A percentile compares a stretch with the other conserved stretches of the same genome.
Conservation (phyloP, 2,329 filamentous ascomycete genomes). For the Pezicula radicicola region DNA sequence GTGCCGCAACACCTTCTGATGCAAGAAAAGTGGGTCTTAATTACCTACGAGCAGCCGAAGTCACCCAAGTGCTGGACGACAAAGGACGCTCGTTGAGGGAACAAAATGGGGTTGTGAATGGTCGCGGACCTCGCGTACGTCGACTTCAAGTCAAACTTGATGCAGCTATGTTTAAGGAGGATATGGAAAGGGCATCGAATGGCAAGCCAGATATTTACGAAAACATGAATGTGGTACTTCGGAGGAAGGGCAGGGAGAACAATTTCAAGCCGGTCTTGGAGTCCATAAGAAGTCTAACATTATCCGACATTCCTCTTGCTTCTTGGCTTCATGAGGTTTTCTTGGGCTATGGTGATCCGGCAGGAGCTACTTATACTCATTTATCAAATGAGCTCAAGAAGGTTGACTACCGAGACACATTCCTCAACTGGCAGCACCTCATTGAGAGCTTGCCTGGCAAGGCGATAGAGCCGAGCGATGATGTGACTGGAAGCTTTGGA, state of each 20-base stretch:
- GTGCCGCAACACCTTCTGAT: constrained; percentile 42
- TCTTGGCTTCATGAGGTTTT: constrained; percentile 96
- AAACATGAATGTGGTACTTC: constrained; percentile 79
- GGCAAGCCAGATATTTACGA: constrained; percentile 81
- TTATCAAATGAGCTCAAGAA: constrained; percentile 73
- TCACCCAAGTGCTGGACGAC: constrained; percentile 84
- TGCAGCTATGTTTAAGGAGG: constrained; percentile 70
- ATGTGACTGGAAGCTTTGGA: constrained; percentile 69
- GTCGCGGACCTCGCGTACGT: constrained; percentile 57
- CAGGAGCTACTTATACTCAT: constrained; percentile 81
- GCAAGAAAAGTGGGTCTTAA: constrained; percentile 64
- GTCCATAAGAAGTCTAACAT: constrained; percentile 80
- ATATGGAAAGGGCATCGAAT: constrained; percentile 62
- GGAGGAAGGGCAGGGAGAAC: constrained; percentile 84
- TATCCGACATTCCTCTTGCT: constrained; percentile 82
- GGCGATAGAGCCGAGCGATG: constrained; percentile 74
- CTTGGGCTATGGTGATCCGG: constrained; percentile 92
- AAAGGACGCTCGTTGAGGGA: constrained; percentile 73
- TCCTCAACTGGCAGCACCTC: constrained; percentile 92
- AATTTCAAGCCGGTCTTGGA: constrained; percentile 95
- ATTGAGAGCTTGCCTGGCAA: constrained; percentile 86
- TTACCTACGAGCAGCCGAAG: constrained; percentile 75
- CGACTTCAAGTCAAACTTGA: constrained; percentile 82
- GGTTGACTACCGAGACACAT: constrained; percentile 91
- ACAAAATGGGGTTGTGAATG: constrained; percentile 57